phyloP scores from a whole-genome alignment of 768 basidiomycete genomes.

The Mrakia blollopis region DNA sequence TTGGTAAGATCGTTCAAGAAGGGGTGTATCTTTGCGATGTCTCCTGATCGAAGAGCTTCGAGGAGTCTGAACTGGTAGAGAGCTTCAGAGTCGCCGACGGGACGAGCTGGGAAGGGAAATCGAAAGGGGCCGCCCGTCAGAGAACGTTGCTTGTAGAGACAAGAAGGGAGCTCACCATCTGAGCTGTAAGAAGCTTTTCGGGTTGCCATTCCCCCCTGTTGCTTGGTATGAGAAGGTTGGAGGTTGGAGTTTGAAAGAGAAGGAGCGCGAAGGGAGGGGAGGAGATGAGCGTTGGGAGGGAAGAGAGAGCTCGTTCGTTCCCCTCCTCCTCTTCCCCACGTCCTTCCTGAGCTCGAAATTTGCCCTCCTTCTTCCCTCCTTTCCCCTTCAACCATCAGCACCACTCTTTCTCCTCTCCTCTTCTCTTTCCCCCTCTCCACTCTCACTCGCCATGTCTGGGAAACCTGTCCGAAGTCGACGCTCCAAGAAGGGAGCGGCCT shows the following conservation, averaged over 20 bases:
- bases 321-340: not conserved
- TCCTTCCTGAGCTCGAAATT: too few species aligned
- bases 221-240: not conserved
- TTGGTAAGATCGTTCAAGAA: constrained; percentile 40
- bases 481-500: constrained; percentile 28
- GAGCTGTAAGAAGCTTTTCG: constrained; percentile 2
- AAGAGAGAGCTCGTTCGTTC: not conserved
- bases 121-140: not conserved
- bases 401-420: not conserved
- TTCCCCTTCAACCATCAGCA: not conserved
- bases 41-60: constrained; percentile 40
- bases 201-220: not conserved
- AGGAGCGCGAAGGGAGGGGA: constrained; percentile 11
- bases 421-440: not conserved
- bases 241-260: not conserved
- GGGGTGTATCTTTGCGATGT: constrained; percentile 39
- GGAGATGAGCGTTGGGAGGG: not conserved
- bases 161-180: not conserved
- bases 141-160: not conserved
- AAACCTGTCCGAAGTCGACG: not conserved
- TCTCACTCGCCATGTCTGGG: constrained; percentile 33
- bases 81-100: constrained; percentile 27
- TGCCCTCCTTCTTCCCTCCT: not conserved
- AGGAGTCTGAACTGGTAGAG: constrained; percentile 42
- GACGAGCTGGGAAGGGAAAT: not conserved